Percentiles rank a stretch among this genome's conserved stretches.
phyloP scores from a whole-genome alignment of 2,329 filamentous ascomycete species.

The Chaetomiaceae sp. region DNA sequence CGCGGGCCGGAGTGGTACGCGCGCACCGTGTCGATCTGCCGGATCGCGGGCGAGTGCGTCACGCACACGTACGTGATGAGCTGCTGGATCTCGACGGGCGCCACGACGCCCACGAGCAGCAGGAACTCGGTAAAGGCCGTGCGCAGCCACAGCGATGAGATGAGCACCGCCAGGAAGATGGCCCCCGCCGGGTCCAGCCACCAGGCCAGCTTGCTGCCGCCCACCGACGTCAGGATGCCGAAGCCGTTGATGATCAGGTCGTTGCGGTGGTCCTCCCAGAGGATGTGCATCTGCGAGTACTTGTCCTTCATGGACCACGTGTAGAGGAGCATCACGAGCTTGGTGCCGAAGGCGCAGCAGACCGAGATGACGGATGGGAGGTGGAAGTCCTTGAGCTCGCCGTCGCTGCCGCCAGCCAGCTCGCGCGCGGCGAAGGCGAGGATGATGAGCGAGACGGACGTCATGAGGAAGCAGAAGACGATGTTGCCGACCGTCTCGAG shows the following conservation, averaged over 20 bases:
- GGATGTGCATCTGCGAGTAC: constrained; percentile 83
- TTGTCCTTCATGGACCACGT: constrained; percentile 87
- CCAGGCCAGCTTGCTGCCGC: constrained; percentile 81
- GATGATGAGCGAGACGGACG: constrained; percentile 80
- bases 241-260: constrained; percentile 96
- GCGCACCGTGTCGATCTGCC: constrained; percentile 88
- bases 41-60: constrained; percentile 77
- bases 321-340: constrained; percentile 78
- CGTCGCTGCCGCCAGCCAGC: constrained; percentile 48
- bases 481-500: constrained; percentile 97
- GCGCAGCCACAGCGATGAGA: constrained; percentile 72
- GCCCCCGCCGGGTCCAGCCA: constrained; percentile 94
- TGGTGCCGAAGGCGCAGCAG: constrained; percentile 74
- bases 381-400: constrained; percentile 61
- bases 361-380: constrained; percentile 82
- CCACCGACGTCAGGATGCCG: constrained; percentile 84
- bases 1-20: constrained; percentile 87
- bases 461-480: constrained; percentile 95
- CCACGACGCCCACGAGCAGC: constrained; percentile 82
- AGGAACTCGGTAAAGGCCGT: constrained; percentile 88
- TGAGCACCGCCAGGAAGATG: constrained; percentile 71
- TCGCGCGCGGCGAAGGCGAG: constrained; percentile 81
- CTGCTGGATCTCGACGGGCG: constrained; percentile 78
- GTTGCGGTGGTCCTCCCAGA: constrained; percentile 97
- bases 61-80: constrained; percentile 95